These are phyloP conservation scores for Russula griseocarnosa DNA, from an alignment of 768 basidiomycete species.

Conservation along the genomic window DNA sequence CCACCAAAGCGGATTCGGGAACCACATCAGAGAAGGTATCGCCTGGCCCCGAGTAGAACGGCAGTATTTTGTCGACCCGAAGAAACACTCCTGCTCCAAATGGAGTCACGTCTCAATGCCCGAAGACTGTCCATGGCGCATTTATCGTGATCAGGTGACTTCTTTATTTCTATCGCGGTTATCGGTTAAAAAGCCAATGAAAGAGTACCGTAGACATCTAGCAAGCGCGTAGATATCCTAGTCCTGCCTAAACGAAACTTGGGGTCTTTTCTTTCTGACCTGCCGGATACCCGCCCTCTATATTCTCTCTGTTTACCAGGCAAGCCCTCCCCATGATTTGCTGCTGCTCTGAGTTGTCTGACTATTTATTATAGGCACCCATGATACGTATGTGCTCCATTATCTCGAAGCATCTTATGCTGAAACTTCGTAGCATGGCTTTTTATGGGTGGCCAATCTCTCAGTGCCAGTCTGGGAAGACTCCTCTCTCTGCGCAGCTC, in stretches of 20 bases:
- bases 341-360: constrained; percentile 18
- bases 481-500: constrained; percentile 65
- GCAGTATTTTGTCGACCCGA: constrained; percentile 9
- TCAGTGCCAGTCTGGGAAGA: constrained; percentile 71
- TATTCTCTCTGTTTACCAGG: constrained; percentile 80
- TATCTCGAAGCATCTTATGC: not conserved
- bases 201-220: constrained; percentile 40
- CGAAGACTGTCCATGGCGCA: constrained; percentile 51
- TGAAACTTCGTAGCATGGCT: constrained; percentile 54
- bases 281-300: constrained; percentile 65
- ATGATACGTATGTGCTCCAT: constrained; percentile 53
- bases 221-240: constrained; percentile 45
- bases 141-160: constrained; percentile 55
- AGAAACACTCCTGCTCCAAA: not conserved
- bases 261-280: constrained; percentile 51
- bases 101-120: constrained; percentile 39
- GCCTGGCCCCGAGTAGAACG: constrained; percentile 7
- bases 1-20: not conserved
- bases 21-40: constrained; percentile 29
- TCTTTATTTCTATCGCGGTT: not conserved
- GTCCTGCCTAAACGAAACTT: constrained; percentile 59
- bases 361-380: constrained; percentile 45
- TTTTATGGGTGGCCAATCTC: constrained; percentile 83
- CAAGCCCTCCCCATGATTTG: constrained; percentile 34
- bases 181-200: not conserved